These are phyloP conservation scores for Pythium sukuiense DNA, from an alignment of 352 stramenopile genomes.

Conservation along the genomic window DNA sequence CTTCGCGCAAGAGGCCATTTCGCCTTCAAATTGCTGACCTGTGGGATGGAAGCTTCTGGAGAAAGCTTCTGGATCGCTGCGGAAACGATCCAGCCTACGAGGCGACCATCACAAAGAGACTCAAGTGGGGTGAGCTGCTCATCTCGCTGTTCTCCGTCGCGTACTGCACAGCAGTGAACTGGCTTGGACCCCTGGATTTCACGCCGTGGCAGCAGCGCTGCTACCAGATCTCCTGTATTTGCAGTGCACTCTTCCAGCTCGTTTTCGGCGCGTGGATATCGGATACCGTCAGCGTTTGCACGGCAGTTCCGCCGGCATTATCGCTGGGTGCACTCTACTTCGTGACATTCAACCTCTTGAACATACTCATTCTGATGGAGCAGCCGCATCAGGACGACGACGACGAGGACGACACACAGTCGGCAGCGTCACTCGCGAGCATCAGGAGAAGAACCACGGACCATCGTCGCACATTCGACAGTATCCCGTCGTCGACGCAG, in stretches of 20 bases:
- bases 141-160: constrained; percentile 50
- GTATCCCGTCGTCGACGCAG: constrained; percentile 17
- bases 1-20: not conserved
- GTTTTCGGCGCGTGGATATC: constrained; percentile 40
- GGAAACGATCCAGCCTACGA: constrained; percentile 36
- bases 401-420: not conserved
- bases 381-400: constrained; percentile 11
- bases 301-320: constrained; percentile 39
- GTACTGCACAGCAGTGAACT: constrained; percentile 41
- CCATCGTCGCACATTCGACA: constrained; percentile 14
- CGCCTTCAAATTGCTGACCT: constrained; percentile 20
- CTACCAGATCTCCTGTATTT: constrained; percentile 39
- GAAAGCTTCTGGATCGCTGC: constrained; percentile 30
- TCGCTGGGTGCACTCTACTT: constrained; percentile 41
- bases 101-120: constrained; percentile 23
- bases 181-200: constrained; percentile 56
- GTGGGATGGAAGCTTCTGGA: constrained; percentile 22
- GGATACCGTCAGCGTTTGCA: constrained; percentile 26
- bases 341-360: constrained; percentile 53
- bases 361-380: constrained; percentile 57
- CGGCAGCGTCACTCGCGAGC: not conserved
- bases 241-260: constrained; percentile 36
- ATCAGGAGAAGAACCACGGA: constrained; percentile 5
- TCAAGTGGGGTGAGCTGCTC: constrained; percentile 48
- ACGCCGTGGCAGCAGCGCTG: constrained; percentile 46